A percentile compares a stretch with the other conserved stretches of the same genome.
These are phyloP conservation scores for Acanthamoeba culbertsoni DNA, from an alignment of 208 protist genomes.

Conservation along the genomic window DNA sequence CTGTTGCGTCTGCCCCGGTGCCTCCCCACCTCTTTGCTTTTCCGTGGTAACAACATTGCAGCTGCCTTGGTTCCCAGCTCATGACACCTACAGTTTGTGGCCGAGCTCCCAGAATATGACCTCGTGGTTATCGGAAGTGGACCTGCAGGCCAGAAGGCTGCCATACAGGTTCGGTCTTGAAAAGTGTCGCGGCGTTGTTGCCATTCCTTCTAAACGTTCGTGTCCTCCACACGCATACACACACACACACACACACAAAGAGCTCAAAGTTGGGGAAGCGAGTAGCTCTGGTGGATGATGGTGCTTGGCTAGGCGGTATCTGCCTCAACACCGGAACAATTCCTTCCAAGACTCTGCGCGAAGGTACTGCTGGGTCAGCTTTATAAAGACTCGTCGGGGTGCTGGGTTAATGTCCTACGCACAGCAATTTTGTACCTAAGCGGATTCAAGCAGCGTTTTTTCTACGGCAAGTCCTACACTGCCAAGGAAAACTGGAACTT, in stretches of 20 bases:
- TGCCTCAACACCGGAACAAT: slow-evolving; percentile 67
- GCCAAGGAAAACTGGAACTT: slow-evolving; percentile 39
- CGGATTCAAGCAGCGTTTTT: slow-evolving; percentile 48
- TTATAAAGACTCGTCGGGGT: background rate
- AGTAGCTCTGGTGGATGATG: slow-evolving; percentile 1
- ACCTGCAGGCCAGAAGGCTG: slow-evolving; percentile 65
- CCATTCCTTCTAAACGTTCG: background rate
- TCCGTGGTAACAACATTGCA: background rate
- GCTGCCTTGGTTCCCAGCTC: background rate
- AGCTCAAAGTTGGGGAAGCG: slow-evolving; percentile 56
- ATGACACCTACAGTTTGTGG: no score
- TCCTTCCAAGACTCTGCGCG: slow-evolving; percentile 67
- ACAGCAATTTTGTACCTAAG: slow-evolving; percentile 43
- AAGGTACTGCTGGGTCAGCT: background rate
- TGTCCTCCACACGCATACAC: no score
- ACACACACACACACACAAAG: no score
- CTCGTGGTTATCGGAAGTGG: slow-evolving; percentile 46
- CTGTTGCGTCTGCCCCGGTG: no score
- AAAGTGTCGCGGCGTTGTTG: background rate
- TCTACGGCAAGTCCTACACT: slow-evolving; percentile 44
- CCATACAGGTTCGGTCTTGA: slow-evolving; percentile 51
- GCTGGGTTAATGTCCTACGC: background rate
- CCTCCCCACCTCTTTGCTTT: no score
- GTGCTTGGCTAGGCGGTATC: slow-evolving; percentile 40
- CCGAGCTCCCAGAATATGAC: slow-evolving; percentile 23